phyloP scores from a whole-genome alignment of 164 flowering plant species.

The Dillenia suffruticosa region DNA sequence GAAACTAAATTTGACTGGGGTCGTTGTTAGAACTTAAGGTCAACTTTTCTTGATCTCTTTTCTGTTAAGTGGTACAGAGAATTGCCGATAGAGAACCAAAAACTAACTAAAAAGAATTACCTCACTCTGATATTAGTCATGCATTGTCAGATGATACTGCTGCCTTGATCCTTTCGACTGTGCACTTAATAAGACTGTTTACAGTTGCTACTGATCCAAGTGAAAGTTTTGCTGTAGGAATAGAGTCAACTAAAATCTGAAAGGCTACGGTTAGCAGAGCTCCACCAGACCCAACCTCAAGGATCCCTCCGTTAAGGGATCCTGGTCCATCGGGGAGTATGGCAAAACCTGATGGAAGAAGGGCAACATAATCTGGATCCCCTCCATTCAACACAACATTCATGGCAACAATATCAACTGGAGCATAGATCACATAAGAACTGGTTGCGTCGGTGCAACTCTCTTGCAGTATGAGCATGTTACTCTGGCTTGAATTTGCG shows the following conservation, averaged over 20 bases:
- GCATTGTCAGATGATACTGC: slow-evolving; percentile 49
- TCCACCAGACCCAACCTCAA: slow-evolving; percentile 58
- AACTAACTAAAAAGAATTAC: background rate
- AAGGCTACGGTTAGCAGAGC: slow-evolving; percentile 82
- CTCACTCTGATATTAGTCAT: slow-evolving; percentile 17
- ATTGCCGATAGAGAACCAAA: too few relatives aligned
- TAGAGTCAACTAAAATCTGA: slow-evolving; percentile 81
- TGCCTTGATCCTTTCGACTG: slow-evolving; percentile 73
- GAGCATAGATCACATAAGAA: slow-evolving; percentile 84
- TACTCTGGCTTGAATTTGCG: slow-evolving; percentile 84
- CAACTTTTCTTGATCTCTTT: too few relatives aligned
- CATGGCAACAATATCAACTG: slow-evolving; percentile 84
- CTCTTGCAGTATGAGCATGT: slow-evolving; percentile 96
- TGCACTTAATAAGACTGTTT: slow-evolving; percentile 80
- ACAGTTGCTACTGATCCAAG: slow-evolving; percentile 87
- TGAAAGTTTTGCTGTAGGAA: slow-evolving; percentile 79
- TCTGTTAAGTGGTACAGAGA: too few relatives aligned
- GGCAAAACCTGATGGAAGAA: slow-evolving; percentile 93
- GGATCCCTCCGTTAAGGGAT: slow-evolving; percentile 19
- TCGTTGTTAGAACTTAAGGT: too few relatives aligned
- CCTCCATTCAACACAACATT: slow-evolving; percentile 80
- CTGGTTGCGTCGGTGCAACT: slow-evolving; percentile 77
- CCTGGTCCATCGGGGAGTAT: slow-evolving; percentile 72
- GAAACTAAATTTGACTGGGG: too few relatives aligned
- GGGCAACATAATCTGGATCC: slow-evolving; percentile 89